Evolutionary conservation across 2,329 filamentous ascomycete species (phyloP).

Genomic region (Alternaria incomplexa): DNA sequence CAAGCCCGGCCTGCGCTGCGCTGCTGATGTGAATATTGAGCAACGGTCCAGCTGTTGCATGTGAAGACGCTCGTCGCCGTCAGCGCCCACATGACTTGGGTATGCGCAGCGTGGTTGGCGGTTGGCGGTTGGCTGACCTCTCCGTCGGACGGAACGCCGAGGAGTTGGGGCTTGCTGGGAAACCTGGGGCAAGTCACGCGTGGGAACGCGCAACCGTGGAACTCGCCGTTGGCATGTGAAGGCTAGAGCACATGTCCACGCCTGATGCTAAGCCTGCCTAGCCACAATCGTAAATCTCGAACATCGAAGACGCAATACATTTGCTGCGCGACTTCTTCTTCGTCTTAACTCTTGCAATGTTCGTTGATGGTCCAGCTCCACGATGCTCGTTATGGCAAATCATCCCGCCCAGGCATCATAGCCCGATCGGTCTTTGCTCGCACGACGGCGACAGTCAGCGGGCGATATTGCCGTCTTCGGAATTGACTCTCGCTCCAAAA

Average conservation of each 20-base stretch:
- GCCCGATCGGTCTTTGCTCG: slow-evolving; percentile 36
- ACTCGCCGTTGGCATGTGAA: slow-evolving; percentile 31
- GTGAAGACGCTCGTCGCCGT: slow-evolving; percentile 24
- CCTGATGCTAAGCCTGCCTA: slow-evolving; percentile 5
- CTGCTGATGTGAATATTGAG: background rate
- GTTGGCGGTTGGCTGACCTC: slow-evolving; percentile 15
- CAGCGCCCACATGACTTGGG: slow-evolving; percentile 19
- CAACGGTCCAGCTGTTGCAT: slow-evolving; percentile 15
- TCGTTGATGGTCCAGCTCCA: background rate
- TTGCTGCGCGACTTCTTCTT: background rate
- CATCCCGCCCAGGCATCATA: slow-evolving; percentile 24
- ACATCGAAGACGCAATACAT: slow-evolving; percentile 1
- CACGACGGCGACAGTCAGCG: slow-evolving; percentile 19
- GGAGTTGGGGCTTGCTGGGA: slow-evolving; percentile 11
- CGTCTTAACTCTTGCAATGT: background rate
- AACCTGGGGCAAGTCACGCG: slow-evolving; percentile 31
- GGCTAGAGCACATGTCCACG: slow-evolving; percentile 7
- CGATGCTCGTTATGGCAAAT: slow-evolving; percentile 25
- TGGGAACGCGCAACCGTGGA: slow-evolving; percentile 1
- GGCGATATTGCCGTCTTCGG: slow-evolving; percentile 27
- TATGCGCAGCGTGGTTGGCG: slow-evolving; percentile 12
- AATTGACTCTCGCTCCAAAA: background rate
- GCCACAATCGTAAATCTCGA: background rate
- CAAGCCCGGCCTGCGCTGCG: slow-evolving; percentile 15
- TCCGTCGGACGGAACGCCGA: slow-evolving; percentile 9